Evolutionary conservation across 495 filamentous ascomycete species (phyloP), one percentile per base, ranked within the genome.

Genomic region (Evernia prunastri): DNA sequence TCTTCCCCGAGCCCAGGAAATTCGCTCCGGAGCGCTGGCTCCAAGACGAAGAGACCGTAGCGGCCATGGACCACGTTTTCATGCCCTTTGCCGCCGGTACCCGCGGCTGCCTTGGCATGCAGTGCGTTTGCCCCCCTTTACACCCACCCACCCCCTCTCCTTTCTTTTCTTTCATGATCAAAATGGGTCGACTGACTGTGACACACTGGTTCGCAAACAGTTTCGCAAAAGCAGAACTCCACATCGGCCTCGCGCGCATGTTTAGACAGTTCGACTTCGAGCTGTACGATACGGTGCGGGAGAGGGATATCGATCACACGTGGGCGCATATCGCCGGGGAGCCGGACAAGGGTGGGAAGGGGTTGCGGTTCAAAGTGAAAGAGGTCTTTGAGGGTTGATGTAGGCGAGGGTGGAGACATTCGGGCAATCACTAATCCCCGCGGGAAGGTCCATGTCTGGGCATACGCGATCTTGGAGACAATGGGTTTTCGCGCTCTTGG

Each of bases 21-120:
- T 85, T 81, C 66, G 67, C 74, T 4, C 82, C 83, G 4, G 76
- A 80, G 18, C 74, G 82, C 31, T 85, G 79, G 80, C 67, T 81
- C 18, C 69, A 70, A 23, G 61, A 72, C 3, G 29, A 57, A 20
- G 29, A 36, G n/a, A 11, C 2, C 3, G 13, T 23, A 2, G 36
- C 58, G 27, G 29, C 54, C 15, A 60, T 80, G 9, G 72, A 77
- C 31, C 70, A 66, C 25, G 77, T 72, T 64, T 70, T 78, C n/a
- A 74, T 80, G 8, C 72, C 71, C 10, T 82, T 81, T 59, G 68
- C 71, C 11, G 74, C 74, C 23, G 79, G 79, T 11, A 73, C 64
- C 29, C 72, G 79, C 25, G 71, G 68, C 35, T 82, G 79, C 64
- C 33, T 78, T 0, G 78, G 77, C 1, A 69, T 76, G 13, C 12